phyloP scores from a whole-genome alignment of 805 yeast species.

The Blastobotrys attinorum region DNA sequence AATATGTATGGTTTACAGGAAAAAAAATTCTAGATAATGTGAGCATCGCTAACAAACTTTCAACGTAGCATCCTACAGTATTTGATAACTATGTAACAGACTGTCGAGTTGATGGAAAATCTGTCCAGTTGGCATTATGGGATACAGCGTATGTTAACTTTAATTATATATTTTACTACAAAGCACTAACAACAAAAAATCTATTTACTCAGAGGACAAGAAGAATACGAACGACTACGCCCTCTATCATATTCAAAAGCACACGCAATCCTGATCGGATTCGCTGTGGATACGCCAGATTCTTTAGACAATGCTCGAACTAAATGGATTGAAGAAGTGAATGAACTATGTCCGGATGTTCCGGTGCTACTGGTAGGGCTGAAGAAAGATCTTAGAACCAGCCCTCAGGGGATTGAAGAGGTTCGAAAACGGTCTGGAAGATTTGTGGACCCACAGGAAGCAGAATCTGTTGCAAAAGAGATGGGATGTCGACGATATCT shows the following conservation, averaged over 20 bases:
- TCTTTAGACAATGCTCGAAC: constrained; percentile 72
- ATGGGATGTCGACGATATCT: constrained; percentile 79
- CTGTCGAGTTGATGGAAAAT: constrained; percentile 88
- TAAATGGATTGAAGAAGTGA: constrained; percentile 85
- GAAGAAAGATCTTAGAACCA: constrained; percentile 67
- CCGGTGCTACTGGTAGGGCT: constrained; percentile 77
- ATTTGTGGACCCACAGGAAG: constrained; percentile 41
- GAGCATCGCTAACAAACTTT: no score
- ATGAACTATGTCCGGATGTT: constrained; percentile 68
- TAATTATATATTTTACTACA: no score
- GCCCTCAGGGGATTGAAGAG: constrained; percentile 29
- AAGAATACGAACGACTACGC: constrained; percentile 83
- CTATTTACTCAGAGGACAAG: constrained; percentile 53
- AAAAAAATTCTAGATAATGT: background rate
- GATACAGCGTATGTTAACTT: constrained; percentile 61
- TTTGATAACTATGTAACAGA: constrained; percentile 93
- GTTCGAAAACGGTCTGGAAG: constrained; percentile 42
- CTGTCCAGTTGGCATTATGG: constrained; percentile 84
- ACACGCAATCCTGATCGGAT: constrained; percentile 77
- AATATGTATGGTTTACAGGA: constrained; percentile 9
- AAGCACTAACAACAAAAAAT: background rate
- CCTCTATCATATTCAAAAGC: constrained; percentile 86
- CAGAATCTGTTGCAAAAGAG: constrained; percentile 60
- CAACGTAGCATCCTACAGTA: constrained; percentile 94
- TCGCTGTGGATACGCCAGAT: constrained; percentile 78